Evolutionary conservation across 108 stramenopile genomes (phyloP).

Genomic region (Cyclotella atomus): DNA sequence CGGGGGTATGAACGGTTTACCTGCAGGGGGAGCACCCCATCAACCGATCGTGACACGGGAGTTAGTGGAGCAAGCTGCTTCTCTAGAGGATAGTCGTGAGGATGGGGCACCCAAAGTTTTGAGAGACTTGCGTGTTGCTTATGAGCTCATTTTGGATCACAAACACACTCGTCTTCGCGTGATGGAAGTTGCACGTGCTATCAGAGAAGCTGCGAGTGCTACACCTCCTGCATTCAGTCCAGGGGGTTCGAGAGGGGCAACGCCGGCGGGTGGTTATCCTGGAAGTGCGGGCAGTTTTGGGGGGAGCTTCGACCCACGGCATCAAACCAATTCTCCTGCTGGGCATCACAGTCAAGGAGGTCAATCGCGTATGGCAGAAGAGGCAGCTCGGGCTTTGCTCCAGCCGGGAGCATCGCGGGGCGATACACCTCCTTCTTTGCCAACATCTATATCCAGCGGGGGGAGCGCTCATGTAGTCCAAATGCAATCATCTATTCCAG

Average conservation of each 20-base stretch:
- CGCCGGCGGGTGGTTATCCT: slow-evolving; percentile 75
- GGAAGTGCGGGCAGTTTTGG: slow-evolving; percentile 53
- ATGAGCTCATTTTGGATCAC: slow-evolving; percentile 96
- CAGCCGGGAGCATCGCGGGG: slow-evolving; percentile 53
- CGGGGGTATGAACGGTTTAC: slow-evolving; percentile 51
- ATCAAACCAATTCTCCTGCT: slow-evolving; percentile 44
- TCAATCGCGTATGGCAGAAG: slow-evolving; percentile 79
- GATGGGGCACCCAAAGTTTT: slow-evolving; percentile 83
- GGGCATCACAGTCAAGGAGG: slow-evolving; percentile 46
- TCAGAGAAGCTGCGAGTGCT: slow-evolving; percentile 89
- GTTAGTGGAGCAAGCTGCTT: slow-evolving; percentile 81
- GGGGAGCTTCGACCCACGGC: slow-evolving; percentile 43
- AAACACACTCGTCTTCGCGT: slow-evolving; percentile 95
- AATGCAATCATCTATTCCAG: slow-evolving; percentile 90
- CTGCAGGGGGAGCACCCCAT: slow-evolving; percentile 42
- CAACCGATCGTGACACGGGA: slow-evolving; percentile 79
- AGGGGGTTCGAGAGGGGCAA: slow-evolving; percentile 85
- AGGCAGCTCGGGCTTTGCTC: slow-evolving; percentile 81
- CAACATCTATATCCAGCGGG: slow-evolving; percentile 52
- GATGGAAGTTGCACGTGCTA: slow-evolving; percentile 92
- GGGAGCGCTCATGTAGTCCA: slow-evolving; percentile 77
- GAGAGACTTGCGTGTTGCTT: slow-evolving; percentile 92
- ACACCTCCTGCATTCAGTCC: slow-evolving; percentile 91
- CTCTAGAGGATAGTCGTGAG: slow-evolving; percentile 83
- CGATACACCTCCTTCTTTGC: slow-evolving; percentile 52